Evolutionary conservation across 2,329 filamentous ascomycete species (phyloP).

Genomic region (Pseudogymnoascus sp.): DNA sequence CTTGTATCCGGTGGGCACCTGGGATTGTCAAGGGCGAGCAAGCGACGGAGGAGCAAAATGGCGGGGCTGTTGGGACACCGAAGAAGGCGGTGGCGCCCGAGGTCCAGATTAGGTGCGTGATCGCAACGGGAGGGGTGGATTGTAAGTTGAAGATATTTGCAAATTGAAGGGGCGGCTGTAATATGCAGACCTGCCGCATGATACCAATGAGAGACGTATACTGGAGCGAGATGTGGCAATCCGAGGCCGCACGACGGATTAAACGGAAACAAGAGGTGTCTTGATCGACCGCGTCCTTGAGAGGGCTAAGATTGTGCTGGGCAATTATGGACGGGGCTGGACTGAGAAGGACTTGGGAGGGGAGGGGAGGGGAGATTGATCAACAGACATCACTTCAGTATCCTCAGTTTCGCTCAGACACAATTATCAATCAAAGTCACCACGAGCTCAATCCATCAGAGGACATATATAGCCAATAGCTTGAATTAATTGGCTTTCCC

Average conservation of each 20-base stretch:
- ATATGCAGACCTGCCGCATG: too few relatives aligned
- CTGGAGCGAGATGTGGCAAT: neutral
- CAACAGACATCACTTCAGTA: neutral
- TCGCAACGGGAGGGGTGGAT: conserved; percentile 83
- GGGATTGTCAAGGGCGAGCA: conserved; percentile 56
- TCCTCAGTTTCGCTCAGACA: too few relatives aligned
- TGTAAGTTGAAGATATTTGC: conserved; percentile 73
- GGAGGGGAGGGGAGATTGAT: neutral
- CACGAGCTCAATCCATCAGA: too few relatives aligned
- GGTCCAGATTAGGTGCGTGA: conserved; percentile 69
- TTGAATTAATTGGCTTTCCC: too few relatives aligned
- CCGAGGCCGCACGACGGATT: neutral
- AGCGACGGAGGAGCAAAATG: conserved; percentile 36
- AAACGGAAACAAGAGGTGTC: neutral
- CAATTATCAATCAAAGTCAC: too few relatives aligned
- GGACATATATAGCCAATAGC: too few relatives aligned
- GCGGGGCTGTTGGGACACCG: conserved; percentile 36
- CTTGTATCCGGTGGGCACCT: conserved; percentile 81
- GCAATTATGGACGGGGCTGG: neutral
- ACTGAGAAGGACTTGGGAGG: too few relatives aligned
- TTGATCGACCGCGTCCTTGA: neutral
- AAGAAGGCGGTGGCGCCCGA: conserved; percentile 37
- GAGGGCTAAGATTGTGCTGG: neutral
- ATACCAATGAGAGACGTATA: neutral
- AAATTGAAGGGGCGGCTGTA: neutral